phyloP scores from a whole-genome alignment of 2,329 filamentous ascomycete species.

The Fusarium piperis region DNA sequence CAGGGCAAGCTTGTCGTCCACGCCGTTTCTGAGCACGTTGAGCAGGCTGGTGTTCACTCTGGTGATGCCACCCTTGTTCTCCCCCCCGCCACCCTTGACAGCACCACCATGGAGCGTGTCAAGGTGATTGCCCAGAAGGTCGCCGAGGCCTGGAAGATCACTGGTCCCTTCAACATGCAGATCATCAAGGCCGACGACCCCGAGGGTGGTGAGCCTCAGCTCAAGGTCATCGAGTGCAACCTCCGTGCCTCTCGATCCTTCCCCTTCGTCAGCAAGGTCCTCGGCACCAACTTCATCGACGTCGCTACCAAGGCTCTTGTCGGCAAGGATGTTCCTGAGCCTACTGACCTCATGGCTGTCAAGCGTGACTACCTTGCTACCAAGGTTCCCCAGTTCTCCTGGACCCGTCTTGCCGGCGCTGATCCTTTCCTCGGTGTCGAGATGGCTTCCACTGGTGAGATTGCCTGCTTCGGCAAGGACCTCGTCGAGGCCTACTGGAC shows the following conservation, averaged over 20 bases:
- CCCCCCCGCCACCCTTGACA: constrained; percentile 83
- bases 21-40: constrained; percentile 93
- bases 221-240: constrained; percentile 99
- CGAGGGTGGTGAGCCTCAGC: constrained; percentile 76
- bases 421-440: constrained; percentile 98
- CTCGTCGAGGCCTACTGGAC: constrained; percentile 98
- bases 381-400: constrained; percentile 99
- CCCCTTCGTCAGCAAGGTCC: constrained; percentile 97
- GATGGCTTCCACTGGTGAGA: constrained; percentile 97
- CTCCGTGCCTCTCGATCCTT: constrained; percentile 96
- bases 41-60: constrained; percentile 97
- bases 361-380: constrained; percentile 94
- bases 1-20: constrained; percentile 89
- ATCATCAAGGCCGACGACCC: constrained; percentile 92
- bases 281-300: constrained; percentile 96
- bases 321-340: constrained; percentile 83
- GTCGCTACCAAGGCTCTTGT: constrained; percentile 92
- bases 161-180: constrained; percentile 99
- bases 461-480: constrained; percentile 98
- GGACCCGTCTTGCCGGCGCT: constrained; percentile 96
- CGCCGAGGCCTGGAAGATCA: constrained; percentile 96
- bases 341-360: constrained; percentile 86
- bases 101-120: constrained; percentile 80
- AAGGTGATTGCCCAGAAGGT: constrained; percentile 98
- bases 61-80: constrained; percentile 96